phyloP scores from a whole-genome alignment of 2,329 filamentous ascomycete genomes.

The Thyridium curvatum region DNA sequence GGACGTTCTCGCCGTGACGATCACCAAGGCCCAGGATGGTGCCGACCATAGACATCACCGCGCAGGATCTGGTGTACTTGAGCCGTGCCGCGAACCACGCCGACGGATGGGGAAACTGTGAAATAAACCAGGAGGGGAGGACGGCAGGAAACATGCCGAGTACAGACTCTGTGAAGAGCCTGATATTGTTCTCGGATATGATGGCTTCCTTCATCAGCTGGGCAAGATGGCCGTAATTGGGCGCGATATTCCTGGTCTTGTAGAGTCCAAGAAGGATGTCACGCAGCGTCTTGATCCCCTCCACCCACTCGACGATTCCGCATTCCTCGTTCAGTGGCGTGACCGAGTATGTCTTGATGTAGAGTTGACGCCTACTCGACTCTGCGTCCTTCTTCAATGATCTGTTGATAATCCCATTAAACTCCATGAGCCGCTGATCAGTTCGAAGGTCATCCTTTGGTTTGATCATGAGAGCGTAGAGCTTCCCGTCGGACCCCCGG shows the following conservation, averaged over 20 bases:
- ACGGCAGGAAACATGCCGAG: constrained; percentile 69
- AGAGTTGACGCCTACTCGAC: constrained; percentile 81
- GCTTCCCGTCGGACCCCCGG: constrained; percentile 79
- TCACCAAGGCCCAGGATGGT: constrained; percentile 92
- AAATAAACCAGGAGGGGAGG: constrained; percentile 90
- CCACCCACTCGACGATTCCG: constrained; percentile 97
- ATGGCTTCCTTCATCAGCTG: constrained; percentile 58
- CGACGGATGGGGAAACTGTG: constrained; percentile 88
- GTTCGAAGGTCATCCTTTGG: constrained; percentile 97
- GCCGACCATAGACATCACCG: constrained; percentile 99
- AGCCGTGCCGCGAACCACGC: constrained; percentile 87
- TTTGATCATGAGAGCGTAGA: constrained; percentile 90
- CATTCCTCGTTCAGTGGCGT: constrained; percentile 97
- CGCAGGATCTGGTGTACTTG: constrained; percentile 85
- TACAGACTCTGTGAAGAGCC: constrained; percentile 64
- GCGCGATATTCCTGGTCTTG: constrained; percentile 62
- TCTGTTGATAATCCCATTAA: constrained; percentile 96
- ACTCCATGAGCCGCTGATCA: constrained; percentile 97
- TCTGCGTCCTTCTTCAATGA: constrained; percentile 88
- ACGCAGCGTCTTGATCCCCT: constrained; percentile 87
- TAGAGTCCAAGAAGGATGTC: constrained; percentile 83
- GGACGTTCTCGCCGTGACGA: constrained; percentile 93
- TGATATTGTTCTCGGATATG: constrained; percentile 50
- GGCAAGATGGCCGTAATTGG: constrained; percentile 64
- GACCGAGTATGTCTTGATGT: constrained; percentile 95